Evolutionary conservation across 192 early-diverging fungal species (phyloP).

Genomic region (Entrophospora sp.): DNA sequence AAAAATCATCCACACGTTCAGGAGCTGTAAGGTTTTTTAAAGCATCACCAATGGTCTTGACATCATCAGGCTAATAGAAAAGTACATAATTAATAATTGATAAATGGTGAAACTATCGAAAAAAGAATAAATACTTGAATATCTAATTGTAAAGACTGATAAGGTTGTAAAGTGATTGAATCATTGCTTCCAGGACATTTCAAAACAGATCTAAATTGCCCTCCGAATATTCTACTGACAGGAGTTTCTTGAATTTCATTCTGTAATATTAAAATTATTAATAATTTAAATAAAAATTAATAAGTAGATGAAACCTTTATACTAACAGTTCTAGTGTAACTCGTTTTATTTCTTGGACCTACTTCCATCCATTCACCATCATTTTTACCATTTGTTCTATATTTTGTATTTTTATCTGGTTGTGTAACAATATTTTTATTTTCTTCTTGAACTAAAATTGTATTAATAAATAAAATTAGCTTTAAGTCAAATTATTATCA

Average conservation of each 20-base stretch:
- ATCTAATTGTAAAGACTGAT: conserved; percentile 80
- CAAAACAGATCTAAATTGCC: conserved; percentile 68
- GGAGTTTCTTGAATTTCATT: conserved; percentile 63
- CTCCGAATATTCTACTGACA: conserved; percentile 82
- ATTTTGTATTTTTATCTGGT: conserved; percentile 4
- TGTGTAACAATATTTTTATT: not conserved
- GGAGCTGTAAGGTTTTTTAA: conserved; percentile 65
- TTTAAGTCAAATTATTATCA: not conserved
- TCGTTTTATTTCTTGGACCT: conserved; percentile 72
- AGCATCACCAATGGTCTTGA: conserved; percentile 79
- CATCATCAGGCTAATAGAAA: conserved; percentile 39
- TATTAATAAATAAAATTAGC: not conserved
- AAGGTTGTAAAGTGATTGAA: conserved; percentile 81
- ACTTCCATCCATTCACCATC: conserved; percentile 81
- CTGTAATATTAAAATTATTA: conserved; percentile 25
- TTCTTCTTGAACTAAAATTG: not conserved
- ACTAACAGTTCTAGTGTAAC: conserved; percentile 48
- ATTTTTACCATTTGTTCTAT: too few relatives aligned
- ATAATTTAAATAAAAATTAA: not conserved
- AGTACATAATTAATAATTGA: not conserved
- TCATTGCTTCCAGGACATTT: conserved; percentile 62
- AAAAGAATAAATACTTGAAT: conserved; percentile 44
- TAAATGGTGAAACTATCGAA: not conserved
- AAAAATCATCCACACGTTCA: conserved; percentile 79
- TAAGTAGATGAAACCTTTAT: not conserved